Evolutionary conservation across 2,329 filamentous ascomycete genomes (phyloP).

Genomic region (Trichothecium roseum): DNA sequence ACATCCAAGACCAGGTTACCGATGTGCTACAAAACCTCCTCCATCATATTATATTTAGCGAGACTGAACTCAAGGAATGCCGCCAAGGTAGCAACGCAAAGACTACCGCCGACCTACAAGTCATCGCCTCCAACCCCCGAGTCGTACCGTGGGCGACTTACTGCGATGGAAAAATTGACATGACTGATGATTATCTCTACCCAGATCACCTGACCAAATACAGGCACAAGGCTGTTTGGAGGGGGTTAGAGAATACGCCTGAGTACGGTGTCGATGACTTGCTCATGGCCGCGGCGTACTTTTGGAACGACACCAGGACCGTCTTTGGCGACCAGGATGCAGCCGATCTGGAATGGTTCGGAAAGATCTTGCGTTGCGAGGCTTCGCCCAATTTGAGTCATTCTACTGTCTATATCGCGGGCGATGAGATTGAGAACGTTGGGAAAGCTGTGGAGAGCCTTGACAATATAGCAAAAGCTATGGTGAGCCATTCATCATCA

Average conservation of each 20-base stretch:
- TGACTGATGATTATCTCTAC: neutral
- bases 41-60: conserved; percentile 8
- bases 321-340: neutral
- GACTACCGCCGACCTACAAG: conserved; percentile 9
- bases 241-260: neutral
- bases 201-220: neutral
- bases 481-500: neutral
- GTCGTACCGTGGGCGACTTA: conserved; percentile 14
- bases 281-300: neutral
- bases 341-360: neutral
- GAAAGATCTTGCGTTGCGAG: neutral
- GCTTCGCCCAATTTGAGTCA: neutral
- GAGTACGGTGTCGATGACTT: neutral
- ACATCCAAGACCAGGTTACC: conserved; percentile 7
- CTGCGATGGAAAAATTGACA: neutral
- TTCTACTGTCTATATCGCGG: neutral
- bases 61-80: conserved; percentile 8
- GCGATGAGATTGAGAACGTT: neutral
- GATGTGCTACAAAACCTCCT: conserved; percentile 12
- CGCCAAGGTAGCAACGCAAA: neutral
- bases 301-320: neutral
- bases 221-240: conserved; percentile 1
- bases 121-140: conserved; percentile 8
- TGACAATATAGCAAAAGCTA: neutral
- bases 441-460: neutral